Evolutionary conservation across 805 yeast genomes (phyloP), one percentile per base, ranked within the genome.

Genomic region (Candida qinlingensis): DNA sequence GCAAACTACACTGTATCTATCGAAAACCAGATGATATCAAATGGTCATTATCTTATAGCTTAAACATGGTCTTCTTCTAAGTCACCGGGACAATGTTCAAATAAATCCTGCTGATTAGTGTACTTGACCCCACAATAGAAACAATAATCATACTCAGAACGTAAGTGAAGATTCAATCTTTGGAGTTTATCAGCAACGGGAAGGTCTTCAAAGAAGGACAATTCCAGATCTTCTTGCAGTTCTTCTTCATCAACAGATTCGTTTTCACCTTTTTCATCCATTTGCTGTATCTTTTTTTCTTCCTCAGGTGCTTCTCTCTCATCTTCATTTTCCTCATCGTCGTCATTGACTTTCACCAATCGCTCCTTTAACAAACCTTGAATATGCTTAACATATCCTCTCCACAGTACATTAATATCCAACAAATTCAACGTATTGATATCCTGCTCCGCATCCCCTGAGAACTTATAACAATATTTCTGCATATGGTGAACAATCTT

Each of bases 101-200:
- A 63, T 25, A 79, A 52, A 30, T 77, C 81, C 1, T 55, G 52
- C 44, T 62, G 65, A 48, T 61, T 63, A 1, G 60, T 58, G 54
- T 65, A 79, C 34, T 53, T 52, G 4, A 59, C 56, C 1, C 82
- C 83, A 60, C 85, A 79, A 61, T 68, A 79, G 55, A 63, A 74
- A 54, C 85, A 79, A 54, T 72, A 80, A 48, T 59, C 52, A 47
- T 70, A 69, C 10, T 61, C 63, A 1, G 66, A 53, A 34, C 82
- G 60, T 28, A 77, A 56, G 50, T 71, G 73, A 5, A 56, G 54
- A 31, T 73, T 60, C 7, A 77, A 54, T n/a, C 61, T 56, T 34
- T 49, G 56, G 19, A 74, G 49, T 39, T 61, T 63, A 30, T 68
- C 69, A 3, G 60, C 58, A 1, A 55, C 35, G 5, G 54, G 42